Base-by-base conservation (phyloP, 2,329 filamentous ascomycete genomes). In the Endothia cerciana region DNA sequence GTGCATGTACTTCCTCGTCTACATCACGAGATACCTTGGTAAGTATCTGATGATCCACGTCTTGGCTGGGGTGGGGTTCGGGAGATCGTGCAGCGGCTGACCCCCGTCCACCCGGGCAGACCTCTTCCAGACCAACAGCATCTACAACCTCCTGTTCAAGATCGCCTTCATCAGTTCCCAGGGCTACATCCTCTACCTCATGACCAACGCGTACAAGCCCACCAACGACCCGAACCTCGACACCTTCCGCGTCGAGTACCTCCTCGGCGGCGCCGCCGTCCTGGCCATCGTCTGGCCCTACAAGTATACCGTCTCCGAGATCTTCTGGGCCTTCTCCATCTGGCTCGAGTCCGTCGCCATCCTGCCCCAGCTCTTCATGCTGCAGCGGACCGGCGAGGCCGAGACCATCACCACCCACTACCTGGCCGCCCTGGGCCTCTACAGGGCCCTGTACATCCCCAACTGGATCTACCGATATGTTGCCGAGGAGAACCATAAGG, bases 401-500 rank as follows among this genome's bases (percentile, higher is more conserved):
- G 95, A 99, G 81, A 97, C 95, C n/a, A 99, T 99, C 75, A 99
- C 95, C 15, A 97, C 94, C 1, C 94, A 99, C 80, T 99, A 99
- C 78, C 86, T 99, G 51, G 97, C 97, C 75, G 94, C 96, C 17
- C 84, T 99, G 45, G 95, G 95, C 41, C 83, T 90, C 69, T 99
- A 99, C 82, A 87, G 95, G 65, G 92, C 94, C 3, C 84, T 99
- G 65, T 99, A 99, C 80, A 99, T 99, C 72, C 95, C 95, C 71
- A 99, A 99, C 82, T 99, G 95, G 95, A 89, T 98, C 73, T 98
- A 92, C 80, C 86, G 95, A 64, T 98, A 94, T 80, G 86, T 91
- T 72, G 85, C 86, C 61, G 93, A 97, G 78, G 76, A 79, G 56
- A 82, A 87, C 60, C 90, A 93, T 77, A 91, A 85, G 77, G 77